phyloP scores from a whole-genome alignment of 2,329 filamentous ascomycete species.

The Paraphoma chrysanthemicola region DNA sequence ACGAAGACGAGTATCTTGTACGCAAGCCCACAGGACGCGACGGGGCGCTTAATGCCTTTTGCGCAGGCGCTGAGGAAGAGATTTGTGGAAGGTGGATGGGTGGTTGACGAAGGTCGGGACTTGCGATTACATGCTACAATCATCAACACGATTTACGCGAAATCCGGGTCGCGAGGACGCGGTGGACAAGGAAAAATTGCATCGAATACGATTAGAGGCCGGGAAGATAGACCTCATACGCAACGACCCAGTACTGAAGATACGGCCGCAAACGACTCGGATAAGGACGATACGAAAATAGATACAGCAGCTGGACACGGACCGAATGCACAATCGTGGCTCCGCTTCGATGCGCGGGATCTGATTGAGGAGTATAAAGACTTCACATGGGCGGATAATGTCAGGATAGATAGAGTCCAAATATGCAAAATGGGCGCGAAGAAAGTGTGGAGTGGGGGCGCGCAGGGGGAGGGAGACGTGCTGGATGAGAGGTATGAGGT shows the following conservation, averaged over 20 bases:
- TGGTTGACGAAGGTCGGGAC: slow-evolving; percentile 66
- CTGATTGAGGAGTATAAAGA: slow-evolving; percentile 65
- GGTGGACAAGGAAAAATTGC: slow-evolving; percentile 9
- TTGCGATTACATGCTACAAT: slow-evolving; percentile 84
- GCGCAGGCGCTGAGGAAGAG: slow-evolving; percentile 61
- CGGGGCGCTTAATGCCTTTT: slow-evolving; percentile 62
- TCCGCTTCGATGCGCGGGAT: slow-evolving; percentile 51
- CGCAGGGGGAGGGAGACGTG: slow-evolving; percentile 53
- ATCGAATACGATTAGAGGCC: not conserved
- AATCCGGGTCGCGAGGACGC: slow-evolving; percentile 45
- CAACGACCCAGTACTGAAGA: slow-evolving; percentile 1
- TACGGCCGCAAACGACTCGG: slow-evolving; percentile 8
- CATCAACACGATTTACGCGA: slow-evolving; percentile 82
- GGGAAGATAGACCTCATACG: not conserved
- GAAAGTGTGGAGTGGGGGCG: slow-evolving; percentile 56
- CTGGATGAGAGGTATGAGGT: slow-evolving; percentile 61
- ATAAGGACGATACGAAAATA: slow-evolving; percentile 1
- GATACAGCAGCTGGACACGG: slow-evolving; percentile 7
- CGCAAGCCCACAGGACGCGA: slow-evolving; percentile 63
- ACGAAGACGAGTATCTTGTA: slow-evolving; percentile 70
- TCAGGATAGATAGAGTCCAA: slow-evolving; percentile 73
- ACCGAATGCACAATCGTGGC: slow-evolving; percentile 32
- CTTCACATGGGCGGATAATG: slow-evolving; percentile 73
- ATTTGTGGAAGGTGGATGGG: slow-evolving; percentile 64
- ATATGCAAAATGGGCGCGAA: slow-evolving; percentile 90